Base-by-base conservation (phyloP, 176 grass and related monocot species). In the Bolboschoenus planiculmis region DNA sequence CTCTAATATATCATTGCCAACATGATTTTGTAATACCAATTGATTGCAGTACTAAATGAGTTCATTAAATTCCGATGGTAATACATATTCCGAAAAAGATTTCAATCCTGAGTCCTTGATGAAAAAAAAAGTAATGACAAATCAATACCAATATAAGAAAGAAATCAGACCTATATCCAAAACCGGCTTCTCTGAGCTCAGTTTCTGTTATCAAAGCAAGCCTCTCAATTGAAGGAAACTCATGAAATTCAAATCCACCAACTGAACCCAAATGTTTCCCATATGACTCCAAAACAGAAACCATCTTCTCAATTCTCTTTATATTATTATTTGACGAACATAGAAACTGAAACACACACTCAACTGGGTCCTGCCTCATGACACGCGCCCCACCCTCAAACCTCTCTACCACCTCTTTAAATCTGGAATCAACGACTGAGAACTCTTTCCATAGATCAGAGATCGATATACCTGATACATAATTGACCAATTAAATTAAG, bases 321-420 rank as follows among this genome's bases (percentile, higher is more conserved):
- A 98, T 98, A 84, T 98, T 95, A 80, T 98, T 98, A 56, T 98
- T 98, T 43, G 96, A 98, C 61, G 96, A 98, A 86, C 92, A 98
- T 27, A 98, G 90, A 74, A 98, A 98, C 87, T 98, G 92, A 81
- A 98, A 98, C 47, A 93, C 24, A 44, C 96, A 98, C 89, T 98
- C 92, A 36, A 93, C 86, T 18, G 92, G 92, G 16, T 98, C 96
- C 82, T 98, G 92, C 79, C 92, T 79, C 10, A 98, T 92, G 18
- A 98, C 87, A 23, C 92, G 89, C 0, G 90, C 96, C 1, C 96
- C 90, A 2, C 87, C 90, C 13, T 82, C 92, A 24, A 95, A 84
- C 36, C 67, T 29, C 7, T 71, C 66, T 24, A 89, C 77, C 14
- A 95, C 77, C 80, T 95, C 91, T 7, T 89, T 84, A 83, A 98